Conservation (phyloP, 805 yeast genomes). For the Ogataea ganodermae region DNA sequence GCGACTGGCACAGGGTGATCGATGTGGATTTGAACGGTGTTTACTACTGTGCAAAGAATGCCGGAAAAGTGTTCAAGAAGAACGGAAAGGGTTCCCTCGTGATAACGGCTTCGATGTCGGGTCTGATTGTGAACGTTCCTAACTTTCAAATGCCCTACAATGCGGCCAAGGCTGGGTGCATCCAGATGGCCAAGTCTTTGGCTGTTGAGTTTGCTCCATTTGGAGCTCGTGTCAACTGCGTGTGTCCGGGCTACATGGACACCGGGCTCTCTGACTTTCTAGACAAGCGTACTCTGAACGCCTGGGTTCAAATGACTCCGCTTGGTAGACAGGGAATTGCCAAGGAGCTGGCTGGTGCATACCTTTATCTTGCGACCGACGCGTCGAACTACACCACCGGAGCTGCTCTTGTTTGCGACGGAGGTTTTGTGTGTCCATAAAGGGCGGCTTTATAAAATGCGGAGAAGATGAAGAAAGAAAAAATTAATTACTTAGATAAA, state of each 20-base stretch:
- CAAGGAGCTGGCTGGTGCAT: conserved; percentile 54
- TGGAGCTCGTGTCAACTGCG: conserved; percentile 51
- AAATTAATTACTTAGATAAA: background rate
- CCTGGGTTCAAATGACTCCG: conserved; percentile 41
- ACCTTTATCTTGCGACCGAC: conserved; percentile 53
- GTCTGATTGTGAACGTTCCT: conserved; percentile 55
- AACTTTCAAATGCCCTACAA: conserved; percentile 53
- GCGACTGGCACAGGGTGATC: conserved; percentile 42
- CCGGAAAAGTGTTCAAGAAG: conserved; percentile 49
- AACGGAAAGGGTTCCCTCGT: conserved; percentile 52
- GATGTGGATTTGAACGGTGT: conserved; percentile 54
- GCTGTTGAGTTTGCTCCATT: conserved; percentile 51
- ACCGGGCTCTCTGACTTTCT: conserved; percentile 44
- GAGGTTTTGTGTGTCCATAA: conserved; percentile 42
- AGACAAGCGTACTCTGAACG: conserved; percentile 28
- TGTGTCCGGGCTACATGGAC: conserved; percentile 54
- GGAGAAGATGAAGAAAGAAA: background rate
- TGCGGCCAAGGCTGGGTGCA: conserved; percentile 52
- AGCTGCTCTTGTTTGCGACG: conserved; percentile 53
- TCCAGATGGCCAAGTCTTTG: conserved; percentile 49
- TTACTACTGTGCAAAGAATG: conserved; percentile 53
- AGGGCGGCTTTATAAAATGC: background rate
- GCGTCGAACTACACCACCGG: conserved; percentile 54
- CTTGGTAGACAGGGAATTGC: conserved; percentile 55
- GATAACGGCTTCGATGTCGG: conserved; percentile 59